These are phyloP conservation scores for Epichloe gansuensis DNA, from an alignment of 2,329 filamentous ascomycete species.

Conservation along the genomic window DNA sequence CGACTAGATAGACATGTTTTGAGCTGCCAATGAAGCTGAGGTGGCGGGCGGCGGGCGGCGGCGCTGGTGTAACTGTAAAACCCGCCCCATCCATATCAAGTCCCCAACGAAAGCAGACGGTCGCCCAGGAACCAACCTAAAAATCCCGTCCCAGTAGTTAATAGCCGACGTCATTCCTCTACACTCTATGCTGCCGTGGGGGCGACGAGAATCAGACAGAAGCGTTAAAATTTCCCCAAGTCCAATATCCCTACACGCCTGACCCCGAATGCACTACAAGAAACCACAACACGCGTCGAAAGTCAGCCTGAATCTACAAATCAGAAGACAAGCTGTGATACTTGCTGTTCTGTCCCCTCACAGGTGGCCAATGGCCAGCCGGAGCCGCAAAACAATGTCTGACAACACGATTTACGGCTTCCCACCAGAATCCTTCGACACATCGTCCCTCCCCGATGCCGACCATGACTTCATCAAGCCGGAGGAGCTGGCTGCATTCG, in stretches of 20 bases:
- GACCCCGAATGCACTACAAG: too few relatives aligned
- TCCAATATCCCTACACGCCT: too few relatives aligned
- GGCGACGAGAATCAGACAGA: background rate
- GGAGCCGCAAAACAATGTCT: slow-evolving; percentile 11
- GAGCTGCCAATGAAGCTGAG: background rate
- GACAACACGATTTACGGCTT: slow-evolving; percentile 39
- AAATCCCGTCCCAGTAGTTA: background rate
- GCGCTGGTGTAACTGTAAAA: background rate
- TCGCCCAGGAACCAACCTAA: too few relatives aligned
- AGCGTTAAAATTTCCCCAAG: too few relatives aligned
- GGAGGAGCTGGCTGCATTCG: slow-evolving; percentile 66
- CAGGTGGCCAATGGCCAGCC: background rate
- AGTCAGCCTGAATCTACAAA: background rate
- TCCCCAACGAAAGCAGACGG: background rate
- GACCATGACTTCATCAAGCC: slow-evolving; percentile 64
- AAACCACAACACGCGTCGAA: too few relatives aligned
- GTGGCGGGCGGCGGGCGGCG: background rate
- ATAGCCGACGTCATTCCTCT: slow-evolving; percentile 3
- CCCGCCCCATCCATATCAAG: background rate
- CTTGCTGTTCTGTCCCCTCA: background rate
- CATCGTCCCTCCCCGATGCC: slow-evolving; percentile 61
- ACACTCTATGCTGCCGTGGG: background rate
- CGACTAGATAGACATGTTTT: background rate
- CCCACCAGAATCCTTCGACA: slow-evolving; percentile 53
- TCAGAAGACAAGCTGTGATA: background rate